Base-by-base conservation (phyloP, 495 filamentous ascomycete species). In the Rusavskia elegans region DNA sequence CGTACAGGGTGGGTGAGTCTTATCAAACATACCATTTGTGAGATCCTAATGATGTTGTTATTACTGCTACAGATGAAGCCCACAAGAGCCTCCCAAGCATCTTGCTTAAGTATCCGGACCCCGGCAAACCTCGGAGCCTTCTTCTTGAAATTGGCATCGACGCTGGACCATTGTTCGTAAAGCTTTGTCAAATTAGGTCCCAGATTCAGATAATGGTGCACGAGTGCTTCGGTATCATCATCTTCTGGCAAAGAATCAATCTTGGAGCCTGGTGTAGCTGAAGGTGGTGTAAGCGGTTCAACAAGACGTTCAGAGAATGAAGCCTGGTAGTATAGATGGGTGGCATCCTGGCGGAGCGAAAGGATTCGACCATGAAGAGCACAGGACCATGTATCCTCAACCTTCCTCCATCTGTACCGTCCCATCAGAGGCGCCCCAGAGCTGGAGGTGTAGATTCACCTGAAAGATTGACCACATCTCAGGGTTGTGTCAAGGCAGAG, bases 41-140 rank as follows among this genome's bases (percentile, higher is more conserved):
- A 87, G 59, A 99, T 99, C 25, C 92, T 82, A 5, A 78, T 73
- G 53, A 99, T 99, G 62, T 99, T 95, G 66, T 99, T 99, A 67
- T 99, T 99, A 67, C 87, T 93, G 64, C 89, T 95, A 73, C 92
- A 97, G 52, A 99, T 96, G 64, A 99, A 99, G 30, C 82, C 81
- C 14, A 99, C 71, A 3, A 99, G 70, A 5, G 93, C 81, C 66
- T 99, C 92, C 93, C 92, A 99, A 9, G 92, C 78, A 70, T 95
- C 89, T 64, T 99, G 92, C 56, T 81, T 83, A 6, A 99, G 73
- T 54, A 97, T 95, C n/a, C 92, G 84, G 35, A 99, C 85, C 16
- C 92, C 92, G 0, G 83, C 81, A 62, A 97, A 97, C 39, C 84
- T 82, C 0, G 84, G 80, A 2, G 92, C 89, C 50, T 85, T 89